Evolutionary conservation across 164 flowering plant genomes (phyloP).

Genomic region (Litsea cubeba): DNA sequence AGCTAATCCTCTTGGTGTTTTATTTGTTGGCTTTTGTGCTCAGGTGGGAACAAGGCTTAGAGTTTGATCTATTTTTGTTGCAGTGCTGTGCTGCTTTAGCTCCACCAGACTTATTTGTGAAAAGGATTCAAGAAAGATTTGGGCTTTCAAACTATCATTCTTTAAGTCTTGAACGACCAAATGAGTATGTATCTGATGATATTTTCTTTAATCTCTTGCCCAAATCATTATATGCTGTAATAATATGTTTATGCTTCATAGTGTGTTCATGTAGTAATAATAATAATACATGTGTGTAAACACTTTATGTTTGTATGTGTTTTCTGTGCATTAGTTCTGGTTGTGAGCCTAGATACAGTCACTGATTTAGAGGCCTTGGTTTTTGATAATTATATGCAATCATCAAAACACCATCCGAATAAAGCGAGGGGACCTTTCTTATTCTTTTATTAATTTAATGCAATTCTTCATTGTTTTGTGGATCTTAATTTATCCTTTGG

Average conservation of each 20-base stretch:
- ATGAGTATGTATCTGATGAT: slow-evolving; percentile 52
- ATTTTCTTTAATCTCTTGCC: neutral
- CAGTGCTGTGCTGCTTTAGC: slow-evolving; percentile 98
- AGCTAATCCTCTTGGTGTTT: neutral
- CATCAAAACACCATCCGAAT: neutral
- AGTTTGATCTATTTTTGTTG: slow-evolving; percentile 86
- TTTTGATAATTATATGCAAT: neutral
- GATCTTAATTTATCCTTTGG: neutral
- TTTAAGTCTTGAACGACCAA: slow-evolving; percentile 45
- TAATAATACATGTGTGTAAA: neutral
- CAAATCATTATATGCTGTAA: neutral
- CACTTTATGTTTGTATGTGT: neutral
- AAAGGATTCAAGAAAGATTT: slow-evolving; percentile 73
- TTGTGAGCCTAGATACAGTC: neutral
- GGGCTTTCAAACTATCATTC: slow-evolving; percentile 67
- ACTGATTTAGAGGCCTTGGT: neutral
- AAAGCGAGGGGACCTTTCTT: too few species aligned
- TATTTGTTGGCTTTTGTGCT: slow-evolving; percentile 11
- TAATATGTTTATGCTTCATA: too few species aligned
- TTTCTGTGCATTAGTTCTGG: neutral
- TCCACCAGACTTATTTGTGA: slow-evolving; percentile 70
- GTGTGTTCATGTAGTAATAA: too few species aligned
- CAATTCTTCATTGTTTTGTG: neutral
- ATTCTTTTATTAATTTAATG: neutral
- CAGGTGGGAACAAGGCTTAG: slow-evolving; percentile 86